A percentile compares a stretch with the other conserved stretches of the same genome.
Conservation (phyloP, 2,329 filamentous ascomycete species). For the Colletotrichum sp. region DNA sequence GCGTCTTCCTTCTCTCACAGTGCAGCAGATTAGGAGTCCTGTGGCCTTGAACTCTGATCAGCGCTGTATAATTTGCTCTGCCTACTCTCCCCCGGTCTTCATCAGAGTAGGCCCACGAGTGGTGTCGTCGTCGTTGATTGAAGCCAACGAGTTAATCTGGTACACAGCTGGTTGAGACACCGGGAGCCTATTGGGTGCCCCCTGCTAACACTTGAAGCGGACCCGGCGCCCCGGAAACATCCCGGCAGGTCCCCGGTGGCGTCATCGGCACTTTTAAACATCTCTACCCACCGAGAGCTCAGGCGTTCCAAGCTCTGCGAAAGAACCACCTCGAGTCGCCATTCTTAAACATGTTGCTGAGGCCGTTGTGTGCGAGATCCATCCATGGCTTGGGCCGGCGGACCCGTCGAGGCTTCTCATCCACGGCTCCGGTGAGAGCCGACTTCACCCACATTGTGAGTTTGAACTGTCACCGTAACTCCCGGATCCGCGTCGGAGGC, state of each 20-base stretch:
- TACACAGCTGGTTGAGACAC: background rate
- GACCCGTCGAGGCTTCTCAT: constrained; percentile 35
- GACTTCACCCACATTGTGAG: constrained; percentile 55
- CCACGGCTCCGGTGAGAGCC: constrained; percentile 32
- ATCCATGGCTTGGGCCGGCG: background rate
- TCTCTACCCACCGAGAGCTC: background rate
- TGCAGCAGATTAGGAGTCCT: background rate
- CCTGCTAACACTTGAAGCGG: background rate
- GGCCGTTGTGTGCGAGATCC: background rate
- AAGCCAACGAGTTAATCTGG: background rate
- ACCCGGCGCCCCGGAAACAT: background rate
- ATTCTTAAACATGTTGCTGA: background rate
- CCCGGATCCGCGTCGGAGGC: background rate
- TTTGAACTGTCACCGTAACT: background rate
- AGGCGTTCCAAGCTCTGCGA: background rate
- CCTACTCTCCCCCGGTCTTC: background rate
- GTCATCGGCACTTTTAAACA: constrained; percentile 8
- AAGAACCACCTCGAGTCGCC: background rate
- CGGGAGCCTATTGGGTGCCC: background rate
- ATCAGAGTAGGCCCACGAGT: background rate
- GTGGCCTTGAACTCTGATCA: background rate
- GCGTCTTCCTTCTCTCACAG: background rate
- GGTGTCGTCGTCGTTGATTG: background rate
- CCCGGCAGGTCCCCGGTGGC: background rate
- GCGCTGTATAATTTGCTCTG: background rate